Base-by-base conservation (phyloP, 148 eudicot species). In the Silene latifolia region DNA sequence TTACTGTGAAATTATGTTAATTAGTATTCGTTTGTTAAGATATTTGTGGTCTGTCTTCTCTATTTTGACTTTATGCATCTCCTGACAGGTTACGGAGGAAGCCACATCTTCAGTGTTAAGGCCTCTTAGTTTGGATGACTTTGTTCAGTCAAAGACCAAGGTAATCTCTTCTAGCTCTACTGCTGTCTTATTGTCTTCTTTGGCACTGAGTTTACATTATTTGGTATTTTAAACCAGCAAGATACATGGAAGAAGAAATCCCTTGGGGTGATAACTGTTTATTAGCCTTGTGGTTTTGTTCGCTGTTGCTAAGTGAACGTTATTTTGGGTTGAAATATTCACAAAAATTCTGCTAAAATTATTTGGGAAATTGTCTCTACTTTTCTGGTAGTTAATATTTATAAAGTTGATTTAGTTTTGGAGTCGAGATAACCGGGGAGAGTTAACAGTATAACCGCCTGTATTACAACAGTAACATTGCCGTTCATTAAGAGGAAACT, bases 81-180 rank as follows among this genome's bases (percentile, higher is more conserved):
- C 62, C 72, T 78, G 66, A 32, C 85, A 91, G 96, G 87, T 80
- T 82, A 83, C n/a, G n/a, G 76, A 73, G 54, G 70, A 67, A 72
- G 90, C 74, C 67, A 74, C 53, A 58, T 67, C 85, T 74, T 23
- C 91, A 11, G 78, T 39, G 47, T 79, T 92, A 59, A 87, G 99
- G 75, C 89, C 97, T 25, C 97, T 95, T 63, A 80, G 76, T 78
- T 76, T 92, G 85, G 93, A 95, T 61, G 99, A 95, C 81, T 95
- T 92, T 67, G 79, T 90, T 76, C 85, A 90, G 78, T 85, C 99
- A 19, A 95, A 92, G 84, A 86, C 94, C 68, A 95, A 92, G 99
- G 99, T 92, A 82, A 77, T 39, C 51, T 59, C 44, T 10, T 15
- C 11, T 72, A 67, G 14, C 72, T 44, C 3, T 21, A 25, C 3